Percentiles rank a stretch among this genome's conserved stretches.
phyloP scores from a whole-genome alignment of 768 basidiomycete genomes.

The Phaffia australis region DNA sequence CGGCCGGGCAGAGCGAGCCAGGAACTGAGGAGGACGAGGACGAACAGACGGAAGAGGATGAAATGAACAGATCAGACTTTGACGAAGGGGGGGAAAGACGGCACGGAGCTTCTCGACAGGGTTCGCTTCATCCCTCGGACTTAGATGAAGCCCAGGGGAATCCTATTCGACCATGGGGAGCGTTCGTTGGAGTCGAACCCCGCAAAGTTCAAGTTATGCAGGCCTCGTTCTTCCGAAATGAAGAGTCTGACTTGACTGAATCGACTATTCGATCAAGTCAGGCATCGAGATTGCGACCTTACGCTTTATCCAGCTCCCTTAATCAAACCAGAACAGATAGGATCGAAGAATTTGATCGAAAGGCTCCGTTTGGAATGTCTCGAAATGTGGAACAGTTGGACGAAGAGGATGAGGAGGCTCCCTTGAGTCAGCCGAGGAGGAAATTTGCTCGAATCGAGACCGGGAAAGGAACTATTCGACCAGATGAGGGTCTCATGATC shows the following conservation, averaged over 20 bases:
- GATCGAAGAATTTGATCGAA: conserved; percentile 32
- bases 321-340: conserved; percentile 51
- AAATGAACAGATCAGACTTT: conserved; percentile 26
- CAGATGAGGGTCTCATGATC: conserved; percentile 54
- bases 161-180: conserved; percentile 49
- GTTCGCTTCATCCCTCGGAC: conserved; percentile 8
- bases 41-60: conserved; percentile 20
- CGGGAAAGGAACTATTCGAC: conserved; percentile 47
- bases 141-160: conserved; percentile 19
- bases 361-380: too few relatives aligned
- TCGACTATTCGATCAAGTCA: conserved; percentile 6
- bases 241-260: conserved; percentile 15
- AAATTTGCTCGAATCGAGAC: conserved; percentile 65
- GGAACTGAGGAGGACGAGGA: not conserved
- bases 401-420: conserved; percentile 48
- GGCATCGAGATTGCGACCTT: not conserved
- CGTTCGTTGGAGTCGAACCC: conserved; percentile 63
- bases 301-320: not conserved
- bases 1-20: too few relatives aligned
- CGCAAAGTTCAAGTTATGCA: conserved; percentile 92
- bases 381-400: too few relatives aligned
- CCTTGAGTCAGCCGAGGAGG: conserved; percentile 58
- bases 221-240: conserved; percentile 55
- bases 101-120: not conserved
- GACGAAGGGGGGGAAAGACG: conserved; percentile 26